Base-by-base conservation (phyloP, 2,329 filamentous ascomycete species). In the Colletotrichum magnum region DNA sequence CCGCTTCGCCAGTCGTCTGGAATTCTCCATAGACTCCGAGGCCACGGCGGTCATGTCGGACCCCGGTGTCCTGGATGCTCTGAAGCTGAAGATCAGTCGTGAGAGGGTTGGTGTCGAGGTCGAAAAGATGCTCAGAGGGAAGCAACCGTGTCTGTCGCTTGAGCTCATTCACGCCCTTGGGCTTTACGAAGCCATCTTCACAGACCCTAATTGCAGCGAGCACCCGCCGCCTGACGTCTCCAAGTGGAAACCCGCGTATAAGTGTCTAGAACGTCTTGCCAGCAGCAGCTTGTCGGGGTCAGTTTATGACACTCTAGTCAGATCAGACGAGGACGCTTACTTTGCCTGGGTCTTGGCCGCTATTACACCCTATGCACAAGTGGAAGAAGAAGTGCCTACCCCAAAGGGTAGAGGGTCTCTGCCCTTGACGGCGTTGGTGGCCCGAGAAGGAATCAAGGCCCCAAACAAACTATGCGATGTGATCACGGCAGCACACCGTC, bases 71-170 rank as follows among this genome's bases (percentile, higher is more conserved):
- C 87, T 95, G 68, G 84, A 90, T 12, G 93, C 94, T 4, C 83
- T 99, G n/a, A 89, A 88, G 58, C 80, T 92, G 36, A 99, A 99
- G 79, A 98, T 99, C 73, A 98, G 93, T 75, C 90, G 94, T 63
- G 96, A 99, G 79, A 87, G 96, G 66, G 91, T 99, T 2, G 94
- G 94, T 0, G 88, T 92, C 4, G 96, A 99, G 78, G 75, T 98
- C 4, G 93, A 95, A 76, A 98, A 98, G 85, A 97, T 97, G 90
- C 84, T 98, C 18, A 92, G 89, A 79, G 90, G 87, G 41, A 86
- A 87, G 12, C 83, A 90, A 73, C 91, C 92, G 7, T 81, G 83
- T 58, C 83, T 84, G 72, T 86, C 92, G 7, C 81, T 95, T n/a
- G 79, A 85, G 28, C 83, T 93, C 13, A 89, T 95, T 50, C 84